These are phyloP conservation scores for Cercospora nicotianae DNA, from an alignment of 2,329 filamentous ascomycete species.

Conservation along the genomic window DNA sequence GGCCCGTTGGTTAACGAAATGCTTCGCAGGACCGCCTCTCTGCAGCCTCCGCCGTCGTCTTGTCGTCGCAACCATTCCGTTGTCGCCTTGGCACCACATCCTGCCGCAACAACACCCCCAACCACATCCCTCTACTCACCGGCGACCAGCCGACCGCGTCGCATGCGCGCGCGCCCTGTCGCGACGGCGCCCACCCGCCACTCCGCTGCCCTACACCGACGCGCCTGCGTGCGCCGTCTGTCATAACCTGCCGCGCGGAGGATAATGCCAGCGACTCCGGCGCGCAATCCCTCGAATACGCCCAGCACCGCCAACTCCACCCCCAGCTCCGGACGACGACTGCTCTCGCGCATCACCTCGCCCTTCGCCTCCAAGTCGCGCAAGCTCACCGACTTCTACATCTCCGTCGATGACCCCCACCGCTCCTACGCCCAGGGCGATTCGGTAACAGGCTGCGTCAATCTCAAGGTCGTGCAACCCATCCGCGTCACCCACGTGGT, in stretches of 20 bases:
- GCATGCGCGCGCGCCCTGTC: conserved; percentile 18
- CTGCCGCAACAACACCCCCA: not conserved
- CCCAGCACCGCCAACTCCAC: conserved; percentile 10
- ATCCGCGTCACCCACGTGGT: conserved; percentile 77
- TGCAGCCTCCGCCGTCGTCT: not conserved
- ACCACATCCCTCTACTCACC: not conserved
- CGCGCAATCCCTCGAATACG: conserved; percentile 17
- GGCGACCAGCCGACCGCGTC: not conserved
- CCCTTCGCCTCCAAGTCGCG: conserved; percentile 59
- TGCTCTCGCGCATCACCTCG: conserved; percentile 57
- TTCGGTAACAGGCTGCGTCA: conserved; percentile 69
- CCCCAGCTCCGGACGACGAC: conserved; percentile 35
- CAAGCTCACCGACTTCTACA: conserved; percentile 74
- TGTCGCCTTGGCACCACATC: not conserved
- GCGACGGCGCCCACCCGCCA: conserved; percentile 7
- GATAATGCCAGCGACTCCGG: conserved; percentile 22
- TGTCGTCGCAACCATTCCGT: not conserved
- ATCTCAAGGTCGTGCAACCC: conserved; percentile 71
- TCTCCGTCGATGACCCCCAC: conserved; percentile 74
- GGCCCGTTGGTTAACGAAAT: not conserved
- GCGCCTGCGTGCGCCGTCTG: not conserved
- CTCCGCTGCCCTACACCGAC: not conserved
- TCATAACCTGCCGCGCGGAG: not conserved
- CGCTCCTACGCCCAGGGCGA: conserved; percentile 75
- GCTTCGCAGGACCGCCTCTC: not conserved